Evolutionary conservation across 2,329 filamentous ascomycete genomes (phyloP).

Genomic region (Colletotrichum scovillei): DNA sequence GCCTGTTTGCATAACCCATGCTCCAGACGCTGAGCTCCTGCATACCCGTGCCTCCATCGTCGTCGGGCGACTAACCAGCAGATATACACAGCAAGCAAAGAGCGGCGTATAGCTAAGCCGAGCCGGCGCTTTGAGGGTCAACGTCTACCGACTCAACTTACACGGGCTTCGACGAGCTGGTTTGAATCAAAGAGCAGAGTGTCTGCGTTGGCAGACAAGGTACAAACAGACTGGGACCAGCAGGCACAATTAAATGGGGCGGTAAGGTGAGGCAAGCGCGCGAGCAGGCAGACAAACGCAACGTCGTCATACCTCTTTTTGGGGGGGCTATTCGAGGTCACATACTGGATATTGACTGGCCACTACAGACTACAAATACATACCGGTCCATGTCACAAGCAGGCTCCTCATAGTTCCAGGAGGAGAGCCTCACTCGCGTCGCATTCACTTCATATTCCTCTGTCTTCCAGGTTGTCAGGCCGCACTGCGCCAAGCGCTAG

Average conservation of each 20-base stretch:
- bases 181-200: neutral
- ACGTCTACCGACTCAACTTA: neutral
- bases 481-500: constrained; percentile 6
- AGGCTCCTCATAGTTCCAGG: neutral
- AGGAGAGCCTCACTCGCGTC: constrained; percentile 7
- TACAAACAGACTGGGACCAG: neutral
- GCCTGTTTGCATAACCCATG: constrained; percentile 18
- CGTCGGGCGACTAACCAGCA: constrained; percentile 9
- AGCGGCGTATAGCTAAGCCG: neutral
- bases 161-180: neutral
- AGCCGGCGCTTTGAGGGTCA: neutral
- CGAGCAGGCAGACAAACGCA: constrained; percentile 11
- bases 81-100: neutral
- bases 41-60: constrained; percentile 33
- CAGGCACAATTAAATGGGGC: neutral
- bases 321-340: neutral
- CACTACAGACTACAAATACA: constrained; percentile 31
- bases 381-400: constrained; percentile 14
- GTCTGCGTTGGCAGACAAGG: neutral
- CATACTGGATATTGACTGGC: constrained; percentile 19
- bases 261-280: neutral
- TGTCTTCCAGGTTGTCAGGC: neutral
- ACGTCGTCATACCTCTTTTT: constrained; percentile 26
- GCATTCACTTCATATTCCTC: neutral
- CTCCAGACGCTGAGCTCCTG: constrained; percentile 23